Conservation (phyloP, 768 basidiomycete genomes). For the Guyanaporus albipodus region DNA sequence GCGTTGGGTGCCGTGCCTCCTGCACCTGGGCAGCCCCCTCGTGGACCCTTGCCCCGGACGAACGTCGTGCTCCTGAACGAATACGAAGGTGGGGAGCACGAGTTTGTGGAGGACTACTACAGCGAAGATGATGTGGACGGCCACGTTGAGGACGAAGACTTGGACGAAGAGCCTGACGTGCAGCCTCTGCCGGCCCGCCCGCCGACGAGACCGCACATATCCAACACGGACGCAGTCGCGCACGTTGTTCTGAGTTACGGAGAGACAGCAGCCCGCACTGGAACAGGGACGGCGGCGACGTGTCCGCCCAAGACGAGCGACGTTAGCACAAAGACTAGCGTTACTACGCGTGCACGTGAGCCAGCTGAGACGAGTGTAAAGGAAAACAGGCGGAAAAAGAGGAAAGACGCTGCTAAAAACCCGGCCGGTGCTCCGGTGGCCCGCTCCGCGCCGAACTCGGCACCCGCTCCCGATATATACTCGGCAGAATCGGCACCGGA, state of each 20-base stretch:
- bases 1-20: constrained; percentile 30
- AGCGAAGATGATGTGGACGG: constrained; percentile 47
- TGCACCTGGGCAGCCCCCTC: constrained; percentile 31
- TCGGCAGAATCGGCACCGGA: constrained; percentile 32
- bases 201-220: constrained; percentile 9
- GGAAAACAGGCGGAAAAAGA: constrained; percentile 45
- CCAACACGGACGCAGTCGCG: constrained; percentile 30
- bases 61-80: constrained; percentile 40
- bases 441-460: constrained; percentile 27
- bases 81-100: constrained; percentile 35
- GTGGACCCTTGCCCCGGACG: constrained; percentile 29
- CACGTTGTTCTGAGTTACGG: constrained; percentile 42
- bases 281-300: constrained; percentile 2
- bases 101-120: constrained; percentile 40
- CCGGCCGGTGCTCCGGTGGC: constrained; percentile 25
- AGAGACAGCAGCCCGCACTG: constrained; percentile 23
- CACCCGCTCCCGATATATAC: constrained; percentile 17
- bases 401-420: constrained; percentile 28
- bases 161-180: constrained; percentile 30
- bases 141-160: constrained; percentile 38
- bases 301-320: constrained; percentile 10
- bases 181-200: constrained; percentile 24
- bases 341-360: constrained; percentile 23
- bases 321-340: constrained; percentile 29
- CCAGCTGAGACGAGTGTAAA: constrained; percentile 18